Evolutionary conservation across 306 rosid species (phyloP), one percentile per base, ranked within the genome.

Genomic region (Cucurbita maxima): DNA sequence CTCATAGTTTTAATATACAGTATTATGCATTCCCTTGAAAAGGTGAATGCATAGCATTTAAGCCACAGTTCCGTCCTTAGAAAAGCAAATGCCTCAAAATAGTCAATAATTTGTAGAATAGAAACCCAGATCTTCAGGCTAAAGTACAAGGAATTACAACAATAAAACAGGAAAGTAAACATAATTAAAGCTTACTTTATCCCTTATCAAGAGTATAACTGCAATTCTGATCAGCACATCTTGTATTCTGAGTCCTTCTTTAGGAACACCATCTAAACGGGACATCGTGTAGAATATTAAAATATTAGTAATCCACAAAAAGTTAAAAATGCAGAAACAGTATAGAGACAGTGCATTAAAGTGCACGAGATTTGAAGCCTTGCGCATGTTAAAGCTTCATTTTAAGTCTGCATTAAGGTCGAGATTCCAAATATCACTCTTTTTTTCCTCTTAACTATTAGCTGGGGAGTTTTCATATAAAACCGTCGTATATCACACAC

Each of bases 211-310:
- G 58, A 87, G 83, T 73, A 95, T 79, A 76, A 78, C 87, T 62
- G 99, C 95, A 79, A 95, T 87, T 76, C 99, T 88, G 80, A 89
- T 92, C 47, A 95, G 95, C 47, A 95, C 99, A 58, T 95, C 99
- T 72, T 72, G 87, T 81, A 91, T 88, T 76, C 97, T 84, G 58
- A 95, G 95, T 73, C 99, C 99, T 76, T 95, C 99, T 81, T 94
- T 95, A 20, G 99, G 99, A 79, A 95, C 99, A 54, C 99, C 99
- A 74, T 95, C 99, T 95, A 70, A 80, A 84, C 57, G 73, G 51
- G 75, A 78, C 51, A 84, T 79, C 41, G 77, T 60, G 53, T 57
- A 76, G 48, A 72, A 51, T 19, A 80, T 58, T 10, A 47, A 61
- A 18, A 75, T 58, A 10, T 38, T 58, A 75, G 25, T 10, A 72